Evolutionary conservation across 2,329 filamentous ascomycete species (phyloP).

Genomic region (Parastagonospora avenae): DNA sequence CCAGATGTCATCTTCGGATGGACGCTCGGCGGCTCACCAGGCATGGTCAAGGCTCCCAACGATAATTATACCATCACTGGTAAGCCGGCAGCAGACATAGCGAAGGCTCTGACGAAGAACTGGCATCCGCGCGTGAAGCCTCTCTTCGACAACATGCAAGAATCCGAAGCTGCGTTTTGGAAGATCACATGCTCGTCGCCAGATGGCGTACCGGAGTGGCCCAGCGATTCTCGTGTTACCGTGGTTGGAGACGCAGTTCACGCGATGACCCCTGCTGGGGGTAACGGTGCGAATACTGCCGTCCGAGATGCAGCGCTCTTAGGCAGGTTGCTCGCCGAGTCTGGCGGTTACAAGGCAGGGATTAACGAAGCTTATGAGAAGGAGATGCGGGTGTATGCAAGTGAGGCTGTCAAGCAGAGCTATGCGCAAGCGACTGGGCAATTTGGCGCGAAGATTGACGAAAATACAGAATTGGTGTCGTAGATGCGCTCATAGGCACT

Average conservation of each 20-base stretch:
- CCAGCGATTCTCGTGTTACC: conserved; percentile 59
- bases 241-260: conserved; percentile 54
- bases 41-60: conserved; percentile 63
- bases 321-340: conserved; percentile 44
- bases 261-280: conserved; percentile 54
- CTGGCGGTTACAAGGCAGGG: conserved; percentile 32
- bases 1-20: conserved; percentile 64
- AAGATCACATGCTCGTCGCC: conserved; percentile 69
- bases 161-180: conserved; percentile 66
- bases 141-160: conserved; percentile 64
- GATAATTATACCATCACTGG: conserved; percentile 65
- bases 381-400: conserved; percentile 45
- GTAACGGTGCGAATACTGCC: conserved; percentile 54
- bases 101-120: conserved; percentile 58
- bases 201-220: conserved; percentile 64
- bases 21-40: conserved; percentile 65
- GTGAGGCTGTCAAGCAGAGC: conserved; percentile 55
- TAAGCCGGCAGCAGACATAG: conserved; percentile 61
- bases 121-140: conserved; percentile 64
- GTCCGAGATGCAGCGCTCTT: conserved; percentile 50
- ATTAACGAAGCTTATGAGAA: conserved; percentile 47
- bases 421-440: conserved; percentile 47
- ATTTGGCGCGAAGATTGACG: conserved; percentile 26
- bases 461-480: conserved; percentile 20
- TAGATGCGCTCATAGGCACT: background rate